Evolutionary conservation across 2,329 filamentous ascomycete species (phyloP), one percentile per base, ranked within the genome.

Genomic region (Dactylonectria macrodidyma): DNA sequence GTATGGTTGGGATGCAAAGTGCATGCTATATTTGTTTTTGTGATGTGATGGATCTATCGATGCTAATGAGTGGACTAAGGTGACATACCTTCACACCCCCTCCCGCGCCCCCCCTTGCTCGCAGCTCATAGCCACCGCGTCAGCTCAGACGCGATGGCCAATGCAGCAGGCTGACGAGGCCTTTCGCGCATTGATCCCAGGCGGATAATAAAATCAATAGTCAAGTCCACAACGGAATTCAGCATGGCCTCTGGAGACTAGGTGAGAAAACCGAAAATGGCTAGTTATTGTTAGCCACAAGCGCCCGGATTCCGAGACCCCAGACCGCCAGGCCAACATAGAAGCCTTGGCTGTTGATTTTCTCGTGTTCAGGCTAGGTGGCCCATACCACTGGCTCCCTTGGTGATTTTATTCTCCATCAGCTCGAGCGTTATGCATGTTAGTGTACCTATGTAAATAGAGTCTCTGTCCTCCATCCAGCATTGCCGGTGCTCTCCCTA

Each of bases 391-490:
- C 50, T 50, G 57, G 19, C 47, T 60, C 33, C 19, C 19, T 26
- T 36, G 33, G 19, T 46, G 36, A 55, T 64, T 34, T 44, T 26
- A 5, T 30, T 30, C 57, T 47, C 60, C 51, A 51, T 26, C 33
- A 54, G 36, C n/a, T 14, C 30, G 34, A 50, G 56, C 26, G 55
- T 50, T 59, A 64, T 69, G 73, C 63, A 67, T 67, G 24, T 51
- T 62, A 65, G 65, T 56, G 60, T 61, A 56, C 33, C 59, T 26
- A 70, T 63, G 66, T 76, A 75, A 72, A 74, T 76, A 76, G 70
- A 67, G 58, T 68, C 63, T 60, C 19, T 19, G 19, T 19, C 19
- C 19, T 69, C 62, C 69, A 66, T 65, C 9, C 48, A 34, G 41
- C 58, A 41, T 26, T 63, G 58, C 57, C 58, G 16, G 38, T 26